Conservation (phyloP, 164 flowering plant species). For the Santalum album region DNA sequence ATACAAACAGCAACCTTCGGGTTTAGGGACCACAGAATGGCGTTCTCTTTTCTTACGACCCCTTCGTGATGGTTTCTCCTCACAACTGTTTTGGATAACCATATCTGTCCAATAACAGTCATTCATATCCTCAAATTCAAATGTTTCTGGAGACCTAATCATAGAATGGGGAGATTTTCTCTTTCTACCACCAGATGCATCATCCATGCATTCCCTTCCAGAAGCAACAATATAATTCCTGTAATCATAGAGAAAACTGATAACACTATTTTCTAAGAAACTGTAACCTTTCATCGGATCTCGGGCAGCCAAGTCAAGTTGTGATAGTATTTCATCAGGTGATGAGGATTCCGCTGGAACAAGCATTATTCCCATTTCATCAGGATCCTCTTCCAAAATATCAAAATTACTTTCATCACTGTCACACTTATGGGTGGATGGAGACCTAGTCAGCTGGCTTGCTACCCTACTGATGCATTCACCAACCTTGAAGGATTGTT, state of each 20-base stretch:
- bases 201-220: neutral
- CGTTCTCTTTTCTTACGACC: neutral
- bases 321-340: neutral
- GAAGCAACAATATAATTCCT: neutral
- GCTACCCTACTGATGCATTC: constrained; percentile 5
- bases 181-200: constrained; percentile 31
- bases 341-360: neutral
- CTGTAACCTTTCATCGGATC: neutral
- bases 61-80: neutral
- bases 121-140: constrained; percentile 4
- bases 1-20: neutral
- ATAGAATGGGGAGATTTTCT: constrained; percentile 16
- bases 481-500: constrained; percentile 1
- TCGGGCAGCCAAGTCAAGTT: neutral
- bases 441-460: neutral
- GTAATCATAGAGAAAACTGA: neutral
- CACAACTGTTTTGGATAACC: constrained; percentile 2
- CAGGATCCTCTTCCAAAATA: constrained; percentile 12
- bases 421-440: neutral
- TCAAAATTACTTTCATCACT: constrained; percentile 16
- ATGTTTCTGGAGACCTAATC: constrained; percentile 3
- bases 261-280: neutral
- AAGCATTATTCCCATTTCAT: constrained; percentile 11
- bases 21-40: neutral
- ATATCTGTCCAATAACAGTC: constrained; percentile 2